A percentile compares a stretch with the other conserved stretches of the same genome.
phyloP scores from a whole-genome alignment of 164 flowering plant species.

The Litsea cubeba region DNA sequence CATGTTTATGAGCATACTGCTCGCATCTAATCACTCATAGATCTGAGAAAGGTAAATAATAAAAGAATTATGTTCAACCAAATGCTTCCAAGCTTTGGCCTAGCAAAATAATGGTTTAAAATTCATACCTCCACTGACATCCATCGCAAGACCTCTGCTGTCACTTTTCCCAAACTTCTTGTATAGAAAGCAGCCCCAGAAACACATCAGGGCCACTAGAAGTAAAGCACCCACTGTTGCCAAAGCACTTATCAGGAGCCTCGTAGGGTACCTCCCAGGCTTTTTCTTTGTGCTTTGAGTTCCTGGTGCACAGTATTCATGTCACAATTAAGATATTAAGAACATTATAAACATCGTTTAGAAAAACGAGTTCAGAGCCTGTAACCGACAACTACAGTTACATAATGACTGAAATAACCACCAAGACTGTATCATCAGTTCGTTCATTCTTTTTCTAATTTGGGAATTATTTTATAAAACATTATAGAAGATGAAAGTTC shows the following conservation, averaged over 20 bases:
- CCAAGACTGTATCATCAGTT: not conserved
- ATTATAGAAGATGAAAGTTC: not conserved
- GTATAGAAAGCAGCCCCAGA: conserved; percentile 96
- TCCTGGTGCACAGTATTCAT: conserved; percentile 2
- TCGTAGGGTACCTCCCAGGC: conserved; percentile 42
- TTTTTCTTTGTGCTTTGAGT: conserved; percentile 45
- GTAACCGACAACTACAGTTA: too few relatives aligned
- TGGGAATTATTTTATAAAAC: not conserved
- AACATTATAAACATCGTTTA: not conserved
- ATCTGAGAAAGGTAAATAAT: not conserved
- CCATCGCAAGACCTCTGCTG: conserved; percentile 61
- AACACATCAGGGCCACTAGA: conserved; percentile 94
- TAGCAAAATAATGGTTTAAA: conserved; percentile 1
- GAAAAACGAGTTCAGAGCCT: too few relatives aligned
- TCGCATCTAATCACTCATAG: not conserved
- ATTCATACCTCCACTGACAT: conserved; percentile 76
- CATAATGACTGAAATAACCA: too few relatives aligned
- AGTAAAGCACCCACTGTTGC: conserved; percentile 97
- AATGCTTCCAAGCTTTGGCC: not conserved
- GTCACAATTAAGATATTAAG: not conserved
- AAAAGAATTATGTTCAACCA: not conserved
- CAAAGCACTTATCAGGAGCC: conserved; percentile 82
- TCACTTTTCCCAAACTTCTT: conserved; percentile 84
- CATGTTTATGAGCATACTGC: not conserved
- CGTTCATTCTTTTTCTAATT: not conserved